phyloP scores from a whole-genome alignment of 2,329 filamentous ascomycete genomes.

The Verticillium isaacii region DNA sequence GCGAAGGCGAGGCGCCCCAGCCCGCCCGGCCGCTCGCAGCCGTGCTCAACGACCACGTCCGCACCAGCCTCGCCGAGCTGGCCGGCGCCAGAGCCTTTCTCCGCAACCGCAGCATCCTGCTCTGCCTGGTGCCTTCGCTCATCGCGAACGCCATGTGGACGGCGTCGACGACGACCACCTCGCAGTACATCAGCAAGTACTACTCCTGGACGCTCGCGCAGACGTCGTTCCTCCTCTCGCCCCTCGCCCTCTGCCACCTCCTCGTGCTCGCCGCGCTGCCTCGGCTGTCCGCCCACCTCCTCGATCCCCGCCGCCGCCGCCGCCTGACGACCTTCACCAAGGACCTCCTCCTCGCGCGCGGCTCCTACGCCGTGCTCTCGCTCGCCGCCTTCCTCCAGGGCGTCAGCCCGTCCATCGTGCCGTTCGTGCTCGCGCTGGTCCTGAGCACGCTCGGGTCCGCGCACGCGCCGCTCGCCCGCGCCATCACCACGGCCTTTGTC shows the following conservation, averaged over 20 bases:
- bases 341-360: slow-evolving; percentile 28
- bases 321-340: slow-evolving; percentile 28
- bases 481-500: slow-evolving; percentile 35
- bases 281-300: slow-evolving; percentile 23
- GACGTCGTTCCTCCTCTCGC: slow-evolving; percentile 34
- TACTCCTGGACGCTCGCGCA: slow-evolving; percentile 38
- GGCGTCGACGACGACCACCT: slow-evolving; percentile 28
- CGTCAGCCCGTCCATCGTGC: slow-evolving; percentile 22
- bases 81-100: slow-evolving; percentile 26
- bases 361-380: slow-evolving; percentile 26
- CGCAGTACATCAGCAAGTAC: slow-evolving; percentile 38
- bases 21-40: slow-evolving; percentile 1
- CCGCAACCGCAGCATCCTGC: slow-evolving; percentile 26
- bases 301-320: slow-evolving; percentile 19
- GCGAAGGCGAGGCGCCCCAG: neutral
- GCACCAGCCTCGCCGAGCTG: slow-evolving; percentile 25
- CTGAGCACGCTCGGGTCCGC: slow-evolving; percentile 32
- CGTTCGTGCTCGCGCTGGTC: slow-evolving; percentile 32
- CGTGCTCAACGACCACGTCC: slow-evolving; percentile 21
- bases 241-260: slow-evolving; percentile 33
- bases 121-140: slow-evolving; percentile 33
- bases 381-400: slow-evolving; percentile 27
- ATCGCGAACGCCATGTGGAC: slow-evolving; percentile 29
- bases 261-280: slow-evolving; percentile 30
- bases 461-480: slow-evolving; percentile 30